Conservation (phyloP, 2,329 filamentous ascomycete species). For the Aschersonia sp. region DNA sequence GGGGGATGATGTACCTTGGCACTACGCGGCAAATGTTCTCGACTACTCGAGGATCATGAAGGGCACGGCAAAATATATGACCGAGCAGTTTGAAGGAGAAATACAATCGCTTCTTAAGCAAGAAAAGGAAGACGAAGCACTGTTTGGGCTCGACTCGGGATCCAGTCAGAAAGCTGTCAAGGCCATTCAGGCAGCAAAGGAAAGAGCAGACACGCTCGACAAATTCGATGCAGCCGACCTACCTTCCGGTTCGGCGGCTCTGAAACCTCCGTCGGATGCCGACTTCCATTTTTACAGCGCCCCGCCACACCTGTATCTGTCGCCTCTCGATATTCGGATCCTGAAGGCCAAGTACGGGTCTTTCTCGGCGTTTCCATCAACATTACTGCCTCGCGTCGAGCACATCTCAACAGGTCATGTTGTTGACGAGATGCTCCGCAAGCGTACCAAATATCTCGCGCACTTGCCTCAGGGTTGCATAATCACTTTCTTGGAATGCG, state of each 20-base stretch:
- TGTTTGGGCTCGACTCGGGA: constrained; percentile 85
- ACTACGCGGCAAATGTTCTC: constrained; percentile 82
- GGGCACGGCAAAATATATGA: constrained; percentile 80
- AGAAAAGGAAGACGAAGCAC: constrained; percentile 75
- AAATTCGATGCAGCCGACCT: constrained; percentile 9
- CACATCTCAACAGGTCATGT: constrained; percentile 80
- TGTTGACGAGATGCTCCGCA: constrained; percentile 72
- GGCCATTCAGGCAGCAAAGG: constrained; percentile 59
- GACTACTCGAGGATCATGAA: constrained; percentile 96
- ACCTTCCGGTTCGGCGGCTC: neutral
- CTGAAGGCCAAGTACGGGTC: constrained; percentile 78
- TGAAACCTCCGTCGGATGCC: constrained; percentile 20
- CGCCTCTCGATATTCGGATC: constrained; percentile 82
- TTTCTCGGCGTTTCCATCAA: constrained; percentile 71
- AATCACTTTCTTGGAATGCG: constrained; percentile 81
- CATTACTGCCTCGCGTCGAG: constrained; percentile 74
- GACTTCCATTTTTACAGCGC: constrained; percentile 82
- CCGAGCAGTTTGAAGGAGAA: constrained; percentile 64
- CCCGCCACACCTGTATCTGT: constrained; percentile 77
- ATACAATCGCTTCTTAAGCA: constrained; percentile 60
- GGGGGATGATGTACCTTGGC: constrained; percentile 79
- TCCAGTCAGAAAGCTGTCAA: constrained; percentile 80
- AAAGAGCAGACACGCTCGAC: constrained; percentile 44
- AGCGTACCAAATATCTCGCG: constrained; percentile 71
- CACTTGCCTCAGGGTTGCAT: constrained; percentile 86